Evolutionary conservation across 2,329 filamentous ascomycete genomes (phyloP).

Genomic region (Diaporthe nobilis): DNA sequence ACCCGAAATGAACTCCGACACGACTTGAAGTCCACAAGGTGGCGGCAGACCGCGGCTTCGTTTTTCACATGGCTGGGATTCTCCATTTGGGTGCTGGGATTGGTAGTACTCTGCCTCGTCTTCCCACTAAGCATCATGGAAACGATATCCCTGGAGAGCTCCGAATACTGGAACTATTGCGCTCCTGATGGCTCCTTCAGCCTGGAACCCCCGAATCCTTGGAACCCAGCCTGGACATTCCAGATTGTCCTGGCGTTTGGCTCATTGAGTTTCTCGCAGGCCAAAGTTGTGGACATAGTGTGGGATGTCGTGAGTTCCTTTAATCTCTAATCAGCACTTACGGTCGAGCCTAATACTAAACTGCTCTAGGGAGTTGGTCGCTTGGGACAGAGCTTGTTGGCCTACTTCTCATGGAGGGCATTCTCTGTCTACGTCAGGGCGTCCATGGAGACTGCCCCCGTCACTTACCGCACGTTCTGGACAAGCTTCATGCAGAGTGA

Average conservation of each 20-base stretch:
- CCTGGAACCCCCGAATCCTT: conserved; percentile 27
- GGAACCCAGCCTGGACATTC: conserved; percentile 45
- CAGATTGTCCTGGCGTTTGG: conserved; percentile 45
- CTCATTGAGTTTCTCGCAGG: conserved; percentile 45
- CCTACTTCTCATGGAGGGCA: conserved; percentile 47
- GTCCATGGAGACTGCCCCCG: conserved; percentile 45
- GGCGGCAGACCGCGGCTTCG: neutral
- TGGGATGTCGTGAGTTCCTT: conserved; percentile 48
- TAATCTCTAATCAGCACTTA: no score
- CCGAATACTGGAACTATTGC: conserved; percentile 12
- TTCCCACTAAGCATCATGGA: neutral
- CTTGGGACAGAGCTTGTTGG: conserved; percentile 47
- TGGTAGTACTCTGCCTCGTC: neutral
- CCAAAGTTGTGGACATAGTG: conserved; percentile 48
- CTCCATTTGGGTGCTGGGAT: neutral
- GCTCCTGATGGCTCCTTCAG: conserved; percentile 26
- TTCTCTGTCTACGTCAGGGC: conserved; percentile 48
- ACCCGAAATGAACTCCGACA: conserved; percentile 2
- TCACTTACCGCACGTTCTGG: conserved; percentile 49
- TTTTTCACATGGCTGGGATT: conserved; percentile 9
- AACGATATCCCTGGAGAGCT: neutral
- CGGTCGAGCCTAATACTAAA: neutral
- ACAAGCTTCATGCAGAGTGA: conserved; percentile 45
- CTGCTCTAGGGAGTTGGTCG: conserved; percentile 48
- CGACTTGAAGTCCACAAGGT: conserved; percentile 22